Base-by-base conservation (phyloP, 768 basidiomycete species). In the Xerocomellus intermedius region DNA sequence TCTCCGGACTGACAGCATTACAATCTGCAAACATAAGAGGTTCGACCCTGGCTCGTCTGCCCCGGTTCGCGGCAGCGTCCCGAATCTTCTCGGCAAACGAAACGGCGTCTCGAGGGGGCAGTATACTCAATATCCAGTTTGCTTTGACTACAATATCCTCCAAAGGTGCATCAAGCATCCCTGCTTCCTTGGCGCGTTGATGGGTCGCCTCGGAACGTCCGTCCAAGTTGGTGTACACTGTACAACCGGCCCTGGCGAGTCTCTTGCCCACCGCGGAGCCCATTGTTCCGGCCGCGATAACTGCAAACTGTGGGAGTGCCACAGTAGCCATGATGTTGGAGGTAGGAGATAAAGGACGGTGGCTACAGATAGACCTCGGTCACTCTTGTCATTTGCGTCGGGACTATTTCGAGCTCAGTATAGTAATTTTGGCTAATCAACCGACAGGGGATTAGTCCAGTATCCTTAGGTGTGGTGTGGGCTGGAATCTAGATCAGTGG, bases 221-320 rank as follows among this genome's bases (percentile, higher is more conserved):
- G 26, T 78, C 75, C 41, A 85, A 69, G 58, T 76, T 77, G 12
- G 83, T 85, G 55, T 84, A 76, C 22, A 84, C 82, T 6, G 74
- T 77, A 61, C 77, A 77, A 26, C 82, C 79, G n/a, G 74, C 70
- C 21, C 69, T 61, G 2, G 74, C 73, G 35, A 85, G 72, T 26
- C 74, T 76, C 32, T 67, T 74, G 17, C 75, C 84, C 30, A 86
- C 78, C 19, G 74, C 83, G 6, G 82, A 71, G 26, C 83, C 84
- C 86, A 85, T 86, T 3, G 75, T 77, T 17, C 84, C 83, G 9
- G 82, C 76, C 33, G 82, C 77, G 54, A 86, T 69, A 21, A 85
- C 69, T 30, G 78, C 79, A 50, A 85, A 68, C 32, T 63, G 69
- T 55, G 65, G 65, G 4, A 9, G 36, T 38, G 44, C 14, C 12